phyloP scores from a whole-genome alignment of 2,329 filamentous ascomycete genomes.

The Phialocephala sp. region DNA sequence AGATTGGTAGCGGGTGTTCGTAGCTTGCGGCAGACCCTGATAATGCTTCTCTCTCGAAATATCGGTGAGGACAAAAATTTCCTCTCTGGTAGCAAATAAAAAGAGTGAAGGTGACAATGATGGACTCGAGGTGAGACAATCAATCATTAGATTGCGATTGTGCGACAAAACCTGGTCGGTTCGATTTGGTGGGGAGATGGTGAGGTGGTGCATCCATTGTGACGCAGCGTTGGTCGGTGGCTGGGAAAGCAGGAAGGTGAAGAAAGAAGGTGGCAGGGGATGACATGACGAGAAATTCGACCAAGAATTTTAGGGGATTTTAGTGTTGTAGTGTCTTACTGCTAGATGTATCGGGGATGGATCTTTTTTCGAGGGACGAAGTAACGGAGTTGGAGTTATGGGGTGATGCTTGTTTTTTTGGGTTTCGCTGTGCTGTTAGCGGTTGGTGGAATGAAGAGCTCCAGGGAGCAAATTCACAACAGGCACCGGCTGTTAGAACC shows the following conservation, averaged over 20 bases:
- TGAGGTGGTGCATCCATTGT: conserved; percentile 7
- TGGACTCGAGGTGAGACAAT: neutral
- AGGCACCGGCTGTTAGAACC: too few species aligned
- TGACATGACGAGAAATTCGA: neutral
- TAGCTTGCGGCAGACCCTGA: neutral
- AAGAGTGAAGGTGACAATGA: neutral
- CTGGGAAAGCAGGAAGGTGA: neutral
- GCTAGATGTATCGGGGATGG: neutral
- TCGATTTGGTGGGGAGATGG: neutral
- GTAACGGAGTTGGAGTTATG: neutral
- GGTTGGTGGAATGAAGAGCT: neutral
- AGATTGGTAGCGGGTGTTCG: neutral
- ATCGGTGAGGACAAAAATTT: neutral
- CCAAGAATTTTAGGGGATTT: too few species aligned
- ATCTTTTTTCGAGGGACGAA: neutral
- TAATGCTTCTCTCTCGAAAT: neutral
- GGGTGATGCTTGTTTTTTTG: conserved; percentile 1
- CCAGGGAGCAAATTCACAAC: too few species aligned
- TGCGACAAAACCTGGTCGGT: neutral
- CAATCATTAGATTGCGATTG: neutral
- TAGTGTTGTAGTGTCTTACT: neutral
- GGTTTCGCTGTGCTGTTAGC: neutral
- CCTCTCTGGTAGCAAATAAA: neutral
- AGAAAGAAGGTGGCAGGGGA: conserved; percentile 3
- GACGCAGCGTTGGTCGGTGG: neutral